phyloP scores from a whole-genome alignment of 1,284 basidiomycete genomes.

The Malassezia dermatis region DNA sequence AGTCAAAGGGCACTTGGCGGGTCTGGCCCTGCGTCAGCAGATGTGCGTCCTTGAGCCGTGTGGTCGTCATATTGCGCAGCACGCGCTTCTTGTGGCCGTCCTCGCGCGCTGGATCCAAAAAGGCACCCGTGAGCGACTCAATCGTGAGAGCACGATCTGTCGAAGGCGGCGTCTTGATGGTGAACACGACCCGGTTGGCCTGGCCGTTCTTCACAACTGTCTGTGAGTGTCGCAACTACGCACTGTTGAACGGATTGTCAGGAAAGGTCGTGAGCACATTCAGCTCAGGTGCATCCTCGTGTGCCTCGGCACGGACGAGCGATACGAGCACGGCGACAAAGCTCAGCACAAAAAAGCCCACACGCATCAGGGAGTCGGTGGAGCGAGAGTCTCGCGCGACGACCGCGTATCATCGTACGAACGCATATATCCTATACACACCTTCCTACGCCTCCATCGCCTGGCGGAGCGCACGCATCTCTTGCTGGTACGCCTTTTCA shows the following conservation, averaged over 20 bases:
- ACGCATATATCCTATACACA: background rate
- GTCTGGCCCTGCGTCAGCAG: constrained; percentile 29
- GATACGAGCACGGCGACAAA: background rate
- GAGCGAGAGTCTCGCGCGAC: background rate
- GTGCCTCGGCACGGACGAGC: constrained; percentile 23
- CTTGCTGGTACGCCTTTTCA: constrained; percentile 44
- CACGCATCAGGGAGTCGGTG: background rate
- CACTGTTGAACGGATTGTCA: constrained; percentile 36
- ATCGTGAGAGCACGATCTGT: constrained; percentile 36
- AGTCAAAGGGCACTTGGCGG: constrained; percentile 40
- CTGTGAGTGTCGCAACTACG: constrained; percentile 5
- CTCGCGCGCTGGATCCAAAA: constrained; percentile 37
- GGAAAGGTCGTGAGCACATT: constrained; percentile 41
- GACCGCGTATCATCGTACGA: background rate
- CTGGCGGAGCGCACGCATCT: constrained; percentile 21
- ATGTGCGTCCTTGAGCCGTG: constrained; percentile 32
- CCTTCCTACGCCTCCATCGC: constrained; percentile 2
- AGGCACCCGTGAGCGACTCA: constrained; percentile 40
- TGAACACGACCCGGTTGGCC: constrained; percentile 43
- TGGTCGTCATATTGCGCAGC: constrained; percentile 45
- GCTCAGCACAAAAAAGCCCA: background rate
- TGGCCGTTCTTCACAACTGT: constrained; percentile 43
- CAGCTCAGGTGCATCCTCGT: constrained; percentile 36
- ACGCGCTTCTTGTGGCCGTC: constrained; percentile 38
- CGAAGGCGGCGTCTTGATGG: constrained; percentile 29